Evolutionary conservation across 495 filamentous ascomycete genomes (phyloP).

Genomic region (Neurospora sp.): DNA sequence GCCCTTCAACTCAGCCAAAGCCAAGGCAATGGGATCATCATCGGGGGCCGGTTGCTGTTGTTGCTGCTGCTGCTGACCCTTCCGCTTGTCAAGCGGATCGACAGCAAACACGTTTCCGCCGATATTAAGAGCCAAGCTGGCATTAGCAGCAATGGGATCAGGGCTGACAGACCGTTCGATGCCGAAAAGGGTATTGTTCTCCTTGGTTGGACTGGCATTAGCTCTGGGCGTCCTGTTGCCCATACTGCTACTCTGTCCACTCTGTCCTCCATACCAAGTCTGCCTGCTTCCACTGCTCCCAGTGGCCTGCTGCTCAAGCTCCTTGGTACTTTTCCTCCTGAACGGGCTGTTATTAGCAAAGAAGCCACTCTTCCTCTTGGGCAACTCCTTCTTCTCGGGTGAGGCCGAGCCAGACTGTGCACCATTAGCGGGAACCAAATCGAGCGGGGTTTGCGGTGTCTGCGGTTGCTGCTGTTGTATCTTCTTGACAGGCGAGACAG

Average conservation of each 20-base stretch:
- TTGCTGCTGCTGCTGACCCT: slow-evolving; percentile 17
- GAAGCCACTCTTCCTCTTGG: slow-evolving; percentile 78
- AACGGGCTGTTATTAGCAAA: slow-evolving; percentile 93
- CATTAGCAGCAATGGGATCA: slow-evolving; percentile 86
- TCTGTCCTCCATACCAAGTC: not conserved
- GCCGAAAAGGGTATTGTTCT: slow-evolving; percentile 23
- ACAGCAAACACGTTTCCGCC: slow-evolving; percentile 96
- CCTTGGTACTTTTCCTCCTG: slow-evolving; percentile 86
- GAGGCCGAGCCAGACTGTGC: slow-evolving; percentile 15
- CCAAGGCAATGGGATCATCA: slow-evolving; percentile 83
- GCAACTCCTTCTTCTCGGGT: slow-evolving; percentile 54
- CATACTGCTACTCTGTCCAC: not conserved
- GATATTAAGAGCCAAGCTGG: slow-evolving; percentile 91
- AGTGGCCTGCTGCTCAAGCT: slow-evolving; percentile 25
- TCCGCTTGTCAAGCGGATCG: slow-evolving; percentile 59
- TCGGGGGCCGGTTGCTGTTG: slow-evolving; percentile 25
- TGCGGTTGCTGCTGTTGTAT: slow-evolving; percentile 20
- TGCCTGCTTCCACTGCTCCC: not conserved
- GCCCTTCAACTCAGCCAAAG: slow-evolving; percentile 85
- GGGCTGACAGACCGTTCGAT: slow-evolving; percentile 46
- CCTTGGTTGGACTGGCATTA: slow-evolving; percentile 10
- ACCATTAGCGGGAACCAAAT: slow-evolving; percentile 8
- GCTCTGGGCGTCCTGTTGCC: not conserved
- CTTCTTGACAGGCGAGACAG: slow-evolving; percentile 54
- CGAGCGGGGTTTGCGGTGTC: slow-evolving; percentile 10